Percentiles rank a stretch among this genome's conserved stretches.
Conservation (phyloP, 2,329 filamentous ascomycete genomes). For the Fusarium secorum region DNA sequence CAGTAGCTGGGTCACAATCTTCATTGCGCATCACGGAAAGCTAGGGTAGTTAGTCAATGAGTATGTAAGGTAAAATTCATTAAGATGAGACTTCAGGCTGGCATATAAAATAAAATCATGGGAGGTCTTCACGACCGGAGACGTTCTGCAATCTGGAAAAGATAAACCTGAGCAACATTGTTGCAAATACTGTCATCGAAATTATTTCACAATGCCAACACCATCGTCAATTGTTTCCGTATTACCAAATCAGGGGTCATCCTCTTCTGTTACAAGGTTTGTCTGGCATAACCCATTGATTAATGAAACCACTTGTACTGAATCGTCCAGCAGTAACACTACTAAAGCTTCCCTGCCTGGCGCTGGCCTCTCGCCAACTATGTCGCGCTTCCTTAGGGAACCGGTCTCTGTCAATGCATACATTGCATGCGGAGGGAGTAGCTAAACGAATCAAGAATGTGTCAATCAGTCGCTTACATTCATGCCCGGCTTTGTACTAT, state of each 20-base stretch:
- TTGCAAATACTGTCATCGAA: neutral
- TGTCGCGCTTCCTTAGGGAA: neutral
- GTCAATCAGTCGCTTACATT: too few species aligned
- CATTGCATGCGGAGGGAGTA: neutral
- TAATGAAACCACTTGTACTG: neutral
- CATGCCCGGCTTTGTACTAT: neutral
- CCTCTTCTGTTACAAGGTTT: neutral
- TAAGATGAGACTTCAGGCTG: neutral
- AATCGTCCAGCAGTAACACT: neutral
- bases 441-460: neutral
- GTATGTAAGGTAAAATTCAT: neutral
- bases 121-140: neutral
- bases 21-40: neutral
- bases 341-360: neutral
- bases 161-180: neutral
- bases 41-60: neutral
- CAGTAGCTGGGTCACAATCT: fast-evolving
- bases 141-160: neutral
- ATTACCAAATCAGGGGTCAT: neutral
- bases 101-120: neutral
- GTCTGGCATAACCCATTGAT: neutral
- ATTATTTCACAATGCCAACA: neutral
- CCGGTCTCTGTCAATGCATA: neutral
- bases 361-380: neutral
- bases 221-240: neutral